Evolutionary conservation across 805 yeast genomes (phyloP), one percentile per base, ranked within the genome.

Genomic region (Debaryomyces maramus): DNA sequence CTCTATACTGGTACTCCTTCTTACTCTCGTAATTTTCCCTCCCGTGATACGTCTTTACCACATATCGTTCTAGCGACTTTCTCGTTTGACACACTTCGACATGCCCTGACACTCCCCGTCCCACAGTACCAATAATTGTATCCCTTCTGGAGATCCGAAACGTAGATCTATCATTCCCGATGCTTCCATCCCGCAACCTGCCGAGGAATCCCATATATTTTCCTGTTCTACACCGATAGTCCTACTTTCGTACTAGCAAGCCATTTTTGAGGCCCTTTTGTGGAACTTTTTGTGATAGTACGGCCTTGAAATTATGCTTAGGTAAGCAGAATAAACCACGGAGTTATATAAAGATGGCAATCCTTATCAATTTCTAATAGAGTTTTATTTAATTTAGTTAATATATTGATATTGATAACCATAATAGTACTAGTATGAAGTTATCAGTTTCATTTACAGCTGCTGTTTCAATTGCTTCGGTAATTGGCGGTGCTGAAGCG

Each of bases 31-130:
- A 49, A 5, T 43, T 39, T 39, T 76, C 81, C 36, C 53, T 60
- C 2, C 56, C 43, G 23, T 60, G 61, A 53, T 73, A 77, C 1
- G 60, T 58, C 51, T 80, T 80, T 3, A 78, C 61, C 0, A 80
- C 85, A 40, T 57, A 63, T 24, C 17, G 13, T 16, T 22, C 28
- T 15, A 5, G 38, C 10, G 32, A 33, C 23, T 15, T 32, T 8
- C 20, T 47, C 18, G 44, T 40, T 28, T 40, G 40, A 23, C 36
- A 46, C 6, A 49, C 17, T n/a, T 47, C 50, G 4, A 52, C 52
- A 15, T 15, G 33, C 7, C 53, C 56, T 2, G 56, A 48, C 6
- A 44, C 30, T 3, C 56, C 56, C 18, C 35, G 21, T 6, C 55
- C 56, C 3, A 51, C 9, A 11, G 6, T 11, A 11, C 13, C 16